Percentiles rank a stretch among this genome's conserved stretches.
Evolutionary conservation across 495 filamentous ascomycete species (phyloP).

Genomic region (Penicillium arizonense): DNA sequence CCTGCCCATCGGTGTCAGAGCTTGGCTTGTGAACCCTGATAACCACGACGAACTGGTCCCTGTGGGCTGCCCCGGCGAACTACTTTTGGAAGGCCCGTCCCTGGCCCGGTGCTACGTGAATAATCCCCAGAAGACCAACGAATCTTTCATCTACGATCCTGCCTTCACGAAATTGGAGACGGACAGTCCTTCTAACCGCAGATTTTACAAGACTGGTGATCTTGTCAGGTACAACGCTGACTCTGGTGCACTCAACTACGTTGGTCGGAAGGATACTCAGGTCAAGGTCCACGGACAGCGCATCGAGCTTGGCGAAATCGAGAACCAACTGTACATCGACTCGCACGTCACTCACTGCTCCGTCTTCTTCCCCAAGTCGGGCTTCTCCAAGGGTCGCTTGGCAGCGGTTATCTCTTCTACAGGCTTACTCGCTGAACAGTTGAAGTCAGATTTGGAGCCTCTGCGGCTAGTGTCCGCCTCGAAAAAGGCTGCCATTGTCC

Average conservation of each 20-base stretch:
- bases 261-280: slow-evolving; percentile 64
- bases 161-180: slow-evolving; percentile 31
- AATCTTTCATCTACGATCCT: slow-evolving; percentile 45
- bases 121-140: slow-evolving; percentile 40
- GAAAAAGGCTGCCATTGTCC: slow-evolving; percentile 23
- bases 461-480: slow-evolving; percentile 25
- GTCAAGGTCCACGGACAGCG: slow-evolving; percentile 68
- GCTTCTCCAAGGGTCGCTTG: slow-evolving; percentile 39
- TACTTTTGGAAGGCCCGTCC: slow-evolving; percentile 49
- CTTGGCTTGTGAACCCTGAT: slow-evolving; percentile 47
- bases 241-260: slow-evolving; percentile 53
- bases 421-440: slow-evolving; percentile 21
- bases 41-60: slow-evolving; percentile 47
- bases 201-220: slow-evolving; percentile 70
- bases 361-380: slow-evolving; percentile 42
- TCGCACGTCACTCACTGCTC: slow-evolving; percentile 38
- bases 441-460: slow-evolving; percentile 18
- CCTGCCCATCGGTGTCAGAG: slow-evolving; percentile 34
- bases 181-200: slow-evolving; percentile 26
- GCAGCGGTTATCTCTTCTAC: slow-evolving; percentile 36
- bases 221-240: slow-evolving; percentile 61
- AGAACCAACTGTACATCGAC: slow-evolving; percentile 46
- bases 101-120: slow-evolving; percentile 49
- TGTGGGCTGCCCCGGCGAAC: slow-evolving; percentile 48
- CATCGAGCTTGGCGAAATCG: slow-evolving; percentile 65